A percentile compares a stretch with the other conserved stretches of the same genome.
Conservation (phyloP, 1,284 basidiomycete species). For the Apiotrichum montevideense region DNA sequence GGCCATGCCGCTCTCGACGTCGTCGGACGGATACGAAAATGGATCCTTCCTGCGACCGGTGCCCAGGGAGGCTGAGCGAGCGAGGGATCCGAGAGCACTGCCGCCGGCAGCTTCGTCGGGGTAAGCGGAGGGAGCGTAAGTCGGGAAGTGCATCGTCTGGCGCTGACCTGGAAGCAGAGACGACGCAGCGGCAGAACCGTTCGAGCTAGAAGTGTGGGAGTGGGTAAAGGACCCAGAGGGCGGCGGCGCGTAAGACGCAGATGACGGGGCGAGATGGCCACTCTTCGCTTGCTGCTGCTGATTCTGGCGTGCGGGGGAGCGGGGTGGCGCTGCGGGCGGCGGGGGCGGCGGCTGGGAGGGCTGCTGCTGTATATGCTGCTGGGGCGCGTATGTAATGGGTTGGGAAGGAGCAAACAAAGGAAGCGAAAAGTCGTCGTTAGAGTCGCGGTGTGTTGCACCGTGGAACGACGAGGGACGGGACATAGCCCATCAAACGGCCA, state of each 20-base stretch:
- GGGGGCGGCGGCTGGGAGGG: not conserved
- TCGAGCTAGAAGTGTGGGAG: not conserved
- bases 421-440: conserved; percentile 28
- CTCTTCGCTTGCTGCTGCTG: conserved; percentile 3
- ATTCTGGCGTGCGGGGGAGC: conserved; percentile 10
- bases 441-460: conserved; percentile 15
- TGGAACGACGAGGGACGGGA: conserved; percentile 37
- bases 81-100: conserved; percentile 31
- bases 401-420: conserved; percentile 30
- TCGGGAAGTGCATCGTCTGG: conserved; percentile 16
- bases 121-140: conserved; percentile 15
- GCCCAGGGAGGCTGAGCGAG: conserved; percentile 39
- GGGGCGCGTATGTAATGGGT: conserved; percentile 1
- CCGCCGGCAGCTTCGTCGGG: conserved; percentile 16
- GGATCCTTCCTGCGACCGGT: conserved; percentile 41
- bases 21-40: conserved; percentile 42
- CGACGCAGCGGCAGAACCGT: conserved; percentile 1
- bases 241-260: not conserved
- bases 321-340: conserved; percentile 11
- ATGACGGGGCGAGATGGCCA: not conserved
- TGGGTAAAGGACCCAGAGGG: conserved; percentile 1
- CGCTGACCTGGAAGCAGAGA: conserved; percentile 4
- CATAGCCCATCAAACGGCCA: conserved; percentile 18
- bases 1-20: conserved; percentile 45
- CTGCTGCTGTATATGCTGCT: conserved; percentile 2